Percentiles rank a stretch among this genome's conserved stretches.
Conservation (phyloP, 1,139 yeast genomes). For the Schizosaccharomyces versatilis region DNA sequence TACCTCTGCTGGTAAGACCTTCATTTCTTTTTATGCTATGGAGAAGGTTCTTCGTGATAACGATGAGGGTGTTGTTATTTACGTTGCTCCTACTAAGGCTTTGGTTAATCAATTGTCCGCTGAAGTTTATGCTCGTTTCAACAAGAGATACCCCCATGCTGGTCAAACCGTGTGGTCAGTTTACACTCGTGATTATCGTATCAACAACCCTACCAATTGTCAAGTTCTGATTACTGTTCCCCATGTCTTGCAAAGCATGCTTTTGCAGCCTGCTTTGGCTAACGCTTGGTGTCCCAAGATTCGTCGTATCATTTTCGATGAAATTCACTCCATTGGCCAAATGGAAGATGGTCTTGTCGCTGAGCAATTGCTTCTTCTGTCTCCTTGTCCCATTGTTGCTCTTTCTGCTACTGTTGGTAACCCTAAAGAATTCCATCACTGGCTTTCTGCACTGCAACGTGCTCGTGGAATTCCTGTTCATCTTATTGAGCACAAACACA, state of each 20-base stretch:
- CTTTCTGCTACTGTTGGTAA: conserved; percentile 11
- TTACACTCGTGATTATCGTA: conserved; percentile 8
- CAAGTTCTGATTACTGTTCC: conserved; percentile 10
- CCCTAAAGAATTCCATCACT: conserved; percentile 6
- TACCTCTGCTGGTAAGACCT: conserved; percentile 10
- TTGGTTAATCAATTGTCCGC: conserved; percentile 10
- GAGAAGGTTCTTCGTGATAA: conserved; percentile 9
- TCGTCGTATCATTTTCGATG: conserved; percentile 9
- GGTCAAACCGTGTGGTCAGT: conserved; percentile 11
- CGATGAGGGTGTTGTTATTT: conserved; percentile 8
- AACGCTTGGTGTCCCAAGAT: conserved; percentile 10
- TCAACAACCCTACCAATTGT: conserved; percentile 8
- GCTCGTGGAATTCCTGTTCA: conserved; percentile 7
- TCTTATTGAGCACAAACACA: conserved; percentile 8
- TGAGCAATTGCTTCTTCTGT: conserved; percentile 7
- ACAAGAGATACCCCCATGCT: conserved; percentile 9
- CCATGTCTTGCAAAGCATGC: conserved; percentile 8
- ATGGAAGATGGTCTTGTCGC: conserved; percentile 9
- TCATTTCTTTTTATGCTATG: conserved; percentile 9
- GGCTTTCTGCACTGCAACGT: conserved; percentile 9
- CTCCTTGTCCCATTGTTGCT: conserved; percentile 10
- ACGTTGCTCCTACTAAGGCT: conserved; percentile 10
- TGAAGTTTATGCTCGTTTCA: conserved; percentile 9
- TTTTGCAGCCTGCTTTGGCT: conserved; percentile 10
- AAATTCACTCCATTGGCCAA: conserved; percentile 7